A percentile compares a stretch with the other conserved stretches of the same genome.
Evolutionary conservation across 2,329 filamentous ascomycete species (phyloP).

Genomic region (Fusarium sarcochroum): DNA sequence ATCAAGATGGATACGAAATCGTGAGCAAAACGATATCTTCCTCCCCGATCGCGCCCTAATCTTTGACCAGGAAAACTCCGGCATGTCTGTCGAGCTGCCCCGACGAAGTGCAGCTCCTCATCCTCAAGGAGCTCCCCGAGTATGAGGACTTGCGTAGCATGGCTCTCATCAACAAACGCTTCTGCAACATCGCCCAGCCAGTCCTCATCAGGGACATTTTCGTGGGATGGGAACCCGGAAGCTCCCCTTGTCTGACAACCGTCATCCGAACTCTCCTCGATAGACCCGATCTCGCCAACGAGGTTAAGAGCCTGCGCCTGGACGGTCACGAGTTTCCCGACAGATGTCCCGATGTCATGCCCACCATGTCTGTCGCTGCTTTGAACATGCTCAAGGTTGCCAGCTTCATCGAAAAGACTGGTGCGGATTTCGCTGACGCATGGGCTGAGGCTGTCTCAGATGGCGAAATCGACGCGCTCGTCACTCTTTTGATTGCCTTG

Average conservation of each 20-base stretch:
- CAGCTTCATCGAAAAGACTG: background rate
- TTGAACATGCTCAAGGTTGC: background rate
- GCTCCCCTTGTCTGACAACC: background rate
- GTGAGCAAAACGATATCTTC: background rate
- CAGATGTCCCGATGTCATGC: background rate
- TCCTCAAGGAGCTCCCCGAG: background rate
- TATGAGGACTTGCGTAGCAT: background rate
- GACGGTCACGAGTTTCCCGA: background rate
- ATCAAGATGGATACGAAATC: background rate
- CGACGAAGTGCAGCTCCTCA: background rate
- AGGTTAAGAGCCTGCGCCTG: background rate
- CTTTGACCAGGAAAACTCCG: background rate
- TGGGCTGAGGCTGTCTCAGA: background rate
- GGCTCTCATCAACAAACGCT: background rate
- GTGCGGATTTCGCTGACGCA: too few species aligned
- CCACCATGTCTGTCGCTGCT: background rate
- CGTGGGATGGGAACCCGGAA: background rate
- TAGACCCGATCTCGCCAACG: background rate
- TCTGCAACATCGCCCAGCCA: background rate
- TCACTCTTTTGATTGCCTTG: background rate
- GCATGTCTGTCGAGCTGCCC: background rate
- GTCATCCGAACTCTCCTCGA: constrained; percentile 6
- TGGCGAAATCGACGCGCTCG: background rate
- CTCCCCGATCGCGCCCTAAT: background rate
- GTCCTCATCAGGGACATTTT: background rate